phyloP scores from a whole-genome alignment of 768 basidiomycete genomes.

The Artomyces pyxidatus region DNA sequence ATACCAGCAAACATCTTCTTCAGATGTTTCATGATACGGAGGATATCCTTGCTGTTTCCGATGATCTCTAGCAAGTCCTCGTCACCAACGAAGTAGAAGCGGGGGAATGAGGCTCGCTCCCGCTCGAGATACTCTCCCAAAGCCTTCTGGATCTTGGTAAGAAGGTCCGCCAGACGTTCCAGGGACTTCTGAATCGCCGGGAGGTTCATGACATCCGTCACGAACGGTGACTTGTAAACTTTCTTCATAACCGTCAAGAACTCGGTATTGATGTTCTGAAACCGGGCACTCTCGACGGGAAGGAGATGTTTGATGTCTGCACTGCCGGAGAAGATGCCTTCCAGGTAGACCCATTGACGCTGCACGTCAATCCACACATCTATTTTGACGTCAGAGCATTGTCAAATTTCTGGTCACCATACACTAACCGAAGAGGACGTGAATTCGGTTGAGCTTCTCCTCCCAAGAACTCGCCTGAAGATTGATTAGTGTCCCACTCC shows the following conservation, averaged over 20 bases:
- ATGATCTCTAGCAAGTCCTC: constrained; percentile 98
- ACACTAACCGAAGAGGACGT: constrained; percentile 84
- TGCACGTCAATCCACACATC: constrained; percentile 99
- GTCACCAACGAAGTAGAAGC: constrained; percentile 99
- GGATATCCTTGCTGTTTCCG: constrained; percentile 97
- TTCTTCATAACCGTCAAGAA: constrained; percentile 99
- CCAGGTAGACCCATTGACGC: constrained; percentile 98
- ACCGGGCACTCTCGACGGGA: constrained; percentile 94
- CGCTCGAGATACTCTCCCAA: constrained; percentile 98
- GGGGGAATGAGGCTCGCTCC: constrained; percentile 95
- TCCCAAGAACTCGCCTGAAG: constrained; percentile 83
- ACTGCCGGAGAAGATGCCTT: constrained; percentile 99
- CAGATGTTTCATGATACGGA: constrained; percentile 97
- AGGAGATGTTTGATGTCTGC: constrained; percentile 99
- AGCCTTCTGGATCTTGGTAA: constrained; percentile 99
- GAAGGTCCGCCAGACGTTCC: constrained; percentile 89
- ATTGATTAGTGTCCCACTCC: no score
- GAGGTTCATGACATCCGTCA: constrained; percentile 95
- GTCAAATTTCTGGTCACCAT: neutral
- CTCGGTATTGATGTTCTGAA: constrained; percentile 97
- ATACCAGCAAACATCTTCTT: constrained; percentile 99
- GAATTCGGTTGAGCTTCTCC: constrained; percentile 92
- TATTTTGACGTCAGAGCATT: constrained; percentile 23
- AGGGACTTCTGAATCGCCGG: constrained; percentile 94
- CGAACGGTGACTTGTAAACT: constrained; percentile 98